Percentiles rank a stretch among this genome's conserved stretches.
Conservation (phyloP, 1,284 basidiomycete genomes). For the Leccinum fuscescens region DNA sequence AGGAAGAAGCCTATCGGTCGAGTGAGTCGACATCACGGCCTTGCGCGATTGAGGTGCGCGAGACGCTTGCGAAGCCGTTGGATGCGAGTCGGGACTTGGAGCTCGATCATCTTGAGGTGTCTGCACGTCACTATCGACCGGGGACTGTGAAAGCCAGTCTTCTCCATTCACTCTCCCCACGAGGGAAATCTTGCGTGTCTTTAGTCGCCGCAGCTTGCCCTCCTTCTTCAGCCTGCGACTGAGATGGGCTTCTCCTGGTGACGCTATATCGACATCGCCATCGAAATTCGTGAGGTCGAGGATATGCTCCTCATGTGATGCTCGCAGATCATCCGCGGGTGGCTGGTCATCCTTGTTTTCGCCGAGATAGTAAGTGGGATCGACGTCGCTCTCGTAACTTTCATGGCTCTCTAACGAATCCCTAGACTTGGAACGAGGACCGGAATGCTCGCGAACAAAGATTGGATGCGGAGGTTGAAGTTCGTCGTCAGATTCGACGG, state of each 20-base stretch:
- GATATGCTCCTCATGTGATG: constrained; percentile 51
- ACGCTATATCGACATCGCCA: constrained; percentile 67
- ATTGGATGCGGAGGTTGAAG: constrained; percentile 45
- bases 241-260: constrained; percentile 64
- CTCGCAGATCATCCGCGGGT: constrained; percentile 31
- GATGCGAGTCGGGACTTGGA: not conserved
- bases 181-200: constrained; percentile 41
- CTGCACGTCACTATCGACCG: not conserved
- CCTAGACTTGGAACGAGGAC: constrained; percentile 21
- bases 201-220: constrained; percentile 64
- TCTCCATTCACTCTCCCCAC: constrained; percentile 10
- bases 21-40: constrained; percentile 11
- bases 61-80: not conserved
- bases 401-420: constrained; percentile 37
- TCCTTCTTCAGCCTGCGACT: constrained; percentile 62
- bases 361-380: constrained; percentile 32
- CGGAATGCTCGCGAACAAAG: constrained; percentile 32
- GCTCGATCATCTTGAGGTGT: not conserved
- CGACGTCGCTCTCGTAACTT: constrained; percentile 34
- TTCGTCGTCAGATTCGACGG: constrained; percentile 4
- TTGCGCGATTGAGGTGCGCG: constrained; percentile 1
- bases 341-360: constrained; percentile 34
- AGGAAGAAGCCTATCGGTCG: constrained; percentile 22
- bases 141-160: not conserved
- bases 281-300: constrained; percentile 82